phyloP scores from a whole-genome alignment of 345 rosid genomes.

The Rhizophora mangle region DNA sequence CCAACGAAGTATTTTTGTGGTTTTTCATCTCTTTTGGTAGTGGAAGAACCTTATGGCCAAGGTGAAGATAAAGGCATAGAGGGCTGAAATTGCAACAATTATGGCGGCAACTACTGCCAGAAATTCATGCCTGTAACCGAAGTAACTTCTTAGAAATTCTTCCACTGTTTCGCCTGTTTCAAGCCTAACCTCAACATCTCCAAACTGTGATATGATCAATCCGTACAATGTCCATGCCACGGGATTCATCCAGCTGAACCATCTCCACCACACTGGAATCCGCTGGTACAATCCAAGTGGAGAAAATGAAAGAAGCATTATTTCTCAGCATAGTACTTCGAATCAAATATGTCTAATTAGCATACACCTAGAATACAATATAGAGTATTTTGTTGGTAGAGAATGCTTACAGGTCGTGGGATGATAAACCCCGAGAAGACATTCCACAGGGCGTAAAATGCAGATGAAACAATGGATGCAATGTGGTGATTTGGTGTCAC shows the following conservation, averaged over 20 bases:
- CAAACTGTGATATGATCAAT: conserved; percentile 36
- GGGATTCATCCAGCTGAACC: conserved; percentile 44
- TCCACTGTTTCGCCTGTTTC: conserved; percentile 28
- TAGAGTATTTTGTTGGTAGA: not conserved
- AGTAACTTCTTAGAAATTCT: conserved; percentile 28
- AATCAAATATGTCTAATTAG: not conserved
- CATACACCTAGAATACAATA: no score
- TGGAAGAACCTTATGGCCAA: conserved; percentile 30
- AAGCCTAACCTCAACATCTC: conserved; percentile 24
- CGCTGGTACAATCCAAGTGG: conserved; percentile 20
- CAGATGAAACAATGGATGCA: conserved; percentile 52
- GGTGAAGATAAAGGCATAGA: conserved; percentile 35
- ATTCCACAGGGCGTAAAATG: conserved; percentile 56
- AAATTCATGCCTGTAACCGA: conserved; percentile 35
- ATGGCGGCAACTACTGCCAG: conserved; percentile 37
- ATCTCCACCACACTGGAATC: conserved; percentile 51
- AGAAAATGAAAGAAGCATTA: not conserved
- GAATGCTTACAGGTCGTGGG: conserved; percentile 49
- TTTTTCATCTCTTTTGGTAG: conserved; percentile 34
- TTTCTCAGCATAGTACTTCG: not conserved
- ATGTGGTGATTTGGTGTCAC: conserved; percentile 62
- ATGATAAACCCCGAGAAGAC: conserved; percentile 60
- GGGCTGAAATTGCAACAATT: conserved; percentile 20
- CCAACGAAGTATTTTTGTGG: not conserved
- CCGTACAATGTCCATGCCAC: conserved; percentile 42